Percentiles rank a stretch among this genome's conserved stretches.
These are phyloP conservation scores for Clarkia xantiana DNA, from an alignment of 345 rosid species.

Conservation along the genomic window DNA sequence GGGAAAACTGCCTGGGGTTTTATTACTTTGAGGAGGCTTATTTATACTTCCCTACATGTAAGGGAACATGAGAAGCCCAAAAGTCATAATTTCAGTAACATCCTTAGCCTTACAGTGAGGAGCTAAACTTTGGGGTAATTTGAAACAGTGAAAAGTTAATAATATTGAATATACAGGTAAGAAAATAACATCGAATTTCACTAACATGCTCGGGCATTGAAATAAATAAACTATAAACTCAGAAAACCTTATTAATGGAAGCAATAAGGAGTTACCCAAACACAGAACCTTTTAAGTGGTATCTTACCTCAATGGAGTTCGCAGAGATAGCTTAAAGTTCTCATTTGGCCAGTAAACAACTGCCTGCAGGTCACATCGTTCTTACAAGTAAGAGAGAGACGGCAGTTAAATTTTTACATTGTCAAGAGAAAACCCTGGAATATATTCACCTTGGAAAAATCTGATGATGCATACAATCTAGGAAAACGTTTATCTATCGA, in stretches of 20 bases:
- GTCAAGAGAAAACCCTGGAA: slow-evolving; percentile 4
- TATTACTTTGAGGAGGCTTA: too few relatives aligned
- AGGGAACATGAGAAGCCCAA: background rate
- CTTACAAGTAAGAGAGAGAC: background rate
- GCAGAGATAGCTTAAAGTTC: slow-evolving; percentile 55
- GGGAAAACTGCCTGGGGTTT: too few relatives aligned
- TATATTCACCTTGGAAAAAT: slow-evolving; percentile 57
- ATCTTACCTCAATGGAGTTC: slow-evolving; percentile 63
- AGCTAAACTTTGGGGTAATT: too few relatives aligned
- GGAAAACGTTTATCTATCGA: slow-evolving; percentile 67
- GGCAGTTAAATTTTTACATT: slow-evolving; percentile 1
- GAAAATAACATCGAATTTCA: background rate
- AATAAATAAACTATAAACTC: background rate
- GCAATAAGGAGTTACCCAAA: background rate
- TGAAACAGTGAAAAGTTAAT: background rate
- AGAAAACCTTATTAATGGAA: background rate
- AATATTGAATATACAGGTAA: background rate
- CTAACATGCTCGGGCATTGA: background rate
- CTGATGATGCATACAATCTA: slow-evolving; percentile 61
- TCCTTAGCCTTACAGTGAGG: too few relatives aligned
- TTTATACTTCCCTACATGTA: background rate
- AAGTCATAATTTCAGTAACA: too few relatives aligned
- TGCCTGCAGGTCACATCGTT: slow-evolving; percentile 26
- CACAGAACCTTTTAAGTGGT: slow-evolving; percentile 4
- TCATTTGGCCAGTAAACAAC: slow-evolving; percentile 75